Percentiles rank a stretch among this genome's conserved stretches.
These are phyloP conservation scores for Metarhizium brunneum DNA, from an alignment of 2,329 filamentous ascomycete species.

Conservation along the genomic window DNA sequence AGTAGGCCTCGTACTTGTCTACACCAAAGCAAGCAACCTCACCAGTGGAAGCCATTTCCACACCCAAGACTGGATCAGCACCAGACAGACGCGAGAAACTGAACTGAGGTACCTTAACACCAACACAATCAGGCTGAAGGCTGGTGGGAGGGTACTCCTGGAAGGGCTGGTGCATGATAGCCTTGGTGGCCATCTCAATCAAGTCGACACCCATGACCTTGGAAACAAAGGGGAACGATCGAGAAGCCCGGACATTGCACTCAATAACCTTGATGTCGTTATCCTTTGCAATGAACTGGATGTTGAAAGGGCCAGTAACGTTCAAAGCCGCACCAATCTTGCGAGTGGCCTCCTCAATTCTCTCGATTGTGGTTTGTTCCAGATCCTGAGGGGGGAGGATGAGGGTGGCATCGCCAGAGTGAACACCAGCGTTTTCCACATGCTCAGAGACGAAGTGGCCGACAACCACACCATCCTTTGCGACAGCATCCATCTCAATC, in stretches of 20 bases:
- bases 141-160: conserved; percentile 70
- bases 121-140: conserved; percentile 74
- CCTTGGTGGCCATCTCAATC: conserved; percentile 97
- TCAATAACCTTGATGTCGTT: conserved; percentile 99
- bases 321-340: conserved; percentile 94
- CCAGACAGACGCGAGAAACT: conserved; percentile 96
- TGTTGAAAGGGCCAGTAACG: conserved; percentile 95
- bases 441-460: conserved; percentile 98
- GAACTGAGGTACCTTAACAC: conserved; percentile 97
- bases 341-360: conserved; percentile 88
- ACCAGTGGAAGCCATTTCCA: conserved; percentile 98
- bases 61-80: conserved; percentile 90
- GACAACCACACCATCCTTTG: conserved; percentile 77
- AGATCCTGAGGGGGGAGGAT: conserved; percentile 93
- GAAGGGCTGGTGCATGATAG: conserved; percentile 80
- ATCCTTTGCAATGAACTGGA: conserved; percentile 98
- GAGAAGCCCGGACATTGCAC: conserved; percentile 92
- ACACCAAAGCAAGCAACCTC: conserved; percentile 94
- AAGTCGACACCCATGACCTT: conserved; percentile 98
- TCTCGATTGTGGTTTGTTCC: conserved; percentile 74
- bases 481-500: conserved; percentile 98
- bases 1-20: conserved; percentile 95
- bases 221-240: conserved; percentile 96
- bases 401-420: conserved; percentile 94
- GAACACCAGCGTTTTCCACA: conserved; percentile 96